These are phyloP conservation scores for Solanum sparsipilum DNA, from an alignment of 257 asterid genomes.

Conservation along the genomic window DNA sequence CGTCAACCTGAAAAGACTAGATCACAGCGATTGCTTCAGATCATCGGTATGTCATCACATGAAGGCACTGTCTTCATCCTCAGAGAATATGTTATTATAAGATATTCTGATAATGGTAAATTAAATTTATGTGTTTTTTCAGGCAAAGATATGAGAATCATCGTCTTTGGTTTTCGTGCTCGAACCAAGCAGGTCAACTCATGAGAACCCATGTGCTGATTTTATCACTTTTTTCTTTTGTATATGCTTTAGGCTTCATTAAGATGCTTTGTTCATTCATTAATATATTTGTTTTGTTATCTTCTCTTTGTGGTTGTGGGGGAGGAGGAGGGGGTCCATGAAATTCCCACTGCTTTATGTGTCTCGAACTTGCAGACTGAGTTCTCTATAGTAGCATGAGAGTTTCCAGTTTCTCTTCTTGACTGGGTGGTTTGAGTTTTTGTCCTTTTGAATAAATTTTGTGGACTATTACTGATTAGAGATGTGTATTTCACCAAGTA, in stretches of 20 bases:
- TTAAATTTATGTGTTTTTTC: constrained; percentile 8
- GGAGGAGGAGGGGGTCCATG: not conserved
- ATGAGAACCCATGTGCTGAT: constrained; percentile 11
- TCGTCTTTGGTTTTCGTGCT: constrained; percentile 91
- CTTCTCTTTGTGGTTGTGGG: not conserved
- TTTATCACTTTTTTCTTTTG: constrained; percentile 1
- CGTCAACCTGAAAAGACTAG: constrained; percentile 63
- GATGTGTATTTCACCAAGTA: not conserved
- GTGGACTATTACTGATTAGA: not conserved
- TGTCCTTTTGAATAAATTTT: not conserved
- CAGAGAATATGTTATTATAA: not conserved
- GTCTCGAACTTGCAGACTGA: not conserved
- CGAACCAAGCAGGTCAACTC: constrained; percentile 79
- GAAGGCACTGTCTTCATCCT: not conserved
- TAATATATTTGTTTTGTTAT: not conserved
- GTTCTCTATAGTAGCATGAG: not conserved
- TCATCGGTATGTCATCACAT: constrained; percentile 53
- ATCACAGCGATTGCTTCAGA: constrained; percentile 79
- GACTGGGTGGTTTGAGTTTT: not conserved
- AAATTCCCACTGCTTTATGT: not conserved
- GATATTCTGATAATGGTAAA: not conserved
- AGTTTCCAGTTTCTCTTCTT: not conserved
- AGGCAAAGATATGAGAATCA: constrained; percentile 95
- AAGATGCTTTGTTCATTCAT: not conserved
- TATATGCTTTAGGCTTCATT: not conserved